phyloP scores from a whole-genome alignment of 495 filamentous ascomycete species.

The Lasiosphaeria hispida region DNA sequence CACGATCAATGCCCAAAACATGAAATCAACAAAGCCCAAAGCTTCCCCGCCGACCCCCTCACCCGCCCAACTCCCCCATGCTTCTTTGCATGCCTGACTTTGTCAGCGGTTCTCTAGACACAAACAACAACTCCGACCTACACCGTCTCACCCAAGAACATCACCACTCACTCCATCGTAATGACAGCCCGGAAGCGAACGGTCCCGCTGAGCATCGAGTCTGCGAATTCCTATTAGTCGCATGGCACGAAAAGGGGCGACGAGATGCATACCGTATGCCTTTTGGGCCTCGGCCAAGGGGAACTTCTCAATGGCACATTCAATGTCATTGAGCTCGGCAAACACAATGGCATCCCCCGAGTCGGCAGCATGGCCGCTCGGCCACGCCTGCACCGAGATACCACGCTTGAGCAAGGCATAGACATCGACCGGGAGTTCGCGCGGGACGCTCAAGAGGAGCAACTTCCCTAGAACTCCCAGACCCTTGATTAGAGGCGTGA shows the following conservation, averaged over 20 bases:
- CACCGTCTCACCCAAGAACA: background rate
- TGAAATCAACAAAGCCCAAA: too few relatives aligned
- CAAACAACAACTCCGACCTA: background rate
- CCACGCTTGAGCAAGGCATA: slow-evolving; percentile 13
- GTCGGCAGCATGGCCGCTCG: slow-evolving; percentile 61
- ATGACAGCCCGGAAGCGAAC: slow-evolving; percentile 12
- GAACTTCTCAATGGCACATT: slow-evolving; percentile 63
- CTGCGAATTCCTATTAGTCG: background rate
- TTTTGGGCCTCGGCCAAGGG: slow-evolving; percentile 56
- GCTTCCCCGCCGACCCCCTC: too few relatives aligned
- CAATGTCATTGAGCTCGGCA: slow-evolving; percentile 53
- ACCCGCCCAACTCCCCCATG: too few relatives aligned
- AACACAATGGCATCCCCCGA: slow-evolving; percentile 66
- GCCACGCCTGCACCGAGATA: slow-evolving; percentile 59
- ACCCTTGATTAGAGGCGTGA: slow-evolving; percentile 54
- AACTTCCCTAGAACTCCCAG: slow-evolving; percentile 58
- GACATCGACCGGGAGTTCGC: slow-evolving; percentile 12
- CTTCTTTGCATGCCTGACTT: too few relatives aligned
- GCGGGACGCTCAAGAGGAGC: slow-evolving; percentile 16
- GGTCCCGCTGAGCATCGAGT: slow-evolving; percentile 2
- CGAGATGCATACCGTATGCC: slow-evolving; percentile 30
- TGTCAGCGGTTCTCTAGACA: too few relatives aligned
- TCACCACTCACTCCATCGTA: background rate
- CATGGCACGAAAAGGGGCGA: background rate
- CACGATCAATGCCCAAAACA: too few relatives aligned